phyloP scores from a whole-genome alignment of 306 rosid species.

The Gastrolobium bilobum region DNA sequence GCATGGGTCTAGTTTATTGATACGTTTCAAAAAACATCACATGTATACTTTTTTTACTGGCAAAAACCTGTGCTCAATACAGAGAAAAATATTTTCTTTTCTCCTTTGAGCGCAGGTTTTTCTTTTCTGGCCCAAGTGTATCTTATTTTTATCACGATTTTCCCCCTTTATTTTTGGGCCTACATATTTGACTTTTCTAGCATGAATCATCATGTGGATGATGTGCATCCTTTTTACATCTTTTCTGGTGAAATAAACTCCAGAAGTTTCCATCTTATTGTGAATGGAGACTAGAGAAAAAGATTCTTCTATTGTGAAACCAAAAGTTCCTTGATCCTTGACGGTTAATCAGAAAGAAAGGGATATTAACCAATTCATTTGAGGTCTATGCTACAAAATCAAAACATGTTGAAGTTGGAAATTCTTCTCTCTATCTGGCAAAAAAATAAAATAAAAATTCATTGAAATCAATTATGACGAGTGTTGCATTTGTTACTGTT shows the following conservation, averaged over 20 bases:
- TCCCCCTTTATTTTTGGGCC: background rate
- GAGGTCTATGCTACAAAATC: conserved; percentile 32
- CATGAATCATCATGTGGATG: conserved; percentile 22
- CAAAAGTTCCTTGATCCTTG: no score
- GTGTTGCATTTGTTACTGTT: conserved; percentile 36
- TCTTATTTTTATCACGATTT: no score
- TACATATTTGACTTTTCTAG: conserved; percentile 26
- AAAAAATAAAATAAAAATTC: background rate
- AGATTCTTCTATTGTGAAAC: conserved; percentile 28
- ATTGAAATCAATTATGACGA: background rate
- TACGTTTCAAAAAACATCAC: no score
- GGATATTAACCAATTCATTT: background rate
- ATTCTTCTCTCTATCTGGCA: conserved; percentile 46
- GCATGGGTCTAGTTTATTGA: no score
- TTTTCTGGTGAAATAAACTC: conserved; percentile 38
- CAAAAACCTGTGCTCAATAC: no score
- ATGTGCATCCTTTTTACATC: conserved; percentile 20
- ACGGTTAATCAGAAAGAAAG: no score
- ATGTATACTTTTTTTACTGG: no score
- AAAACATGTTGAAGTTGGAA: conserved; percentile 37
- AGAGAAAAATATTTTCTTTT: no score
- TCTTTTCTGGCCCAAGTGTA: no score
- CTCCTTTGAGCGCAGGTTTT: no score
- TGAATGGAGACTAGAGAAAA: conserved; percentile 17
- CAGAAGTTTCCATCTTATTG: conserved; percentile 29